phyloP scores from a whole-genome alignment of 768 basidiomycete genomes.

The Thelephora ganbajun region DNA sequence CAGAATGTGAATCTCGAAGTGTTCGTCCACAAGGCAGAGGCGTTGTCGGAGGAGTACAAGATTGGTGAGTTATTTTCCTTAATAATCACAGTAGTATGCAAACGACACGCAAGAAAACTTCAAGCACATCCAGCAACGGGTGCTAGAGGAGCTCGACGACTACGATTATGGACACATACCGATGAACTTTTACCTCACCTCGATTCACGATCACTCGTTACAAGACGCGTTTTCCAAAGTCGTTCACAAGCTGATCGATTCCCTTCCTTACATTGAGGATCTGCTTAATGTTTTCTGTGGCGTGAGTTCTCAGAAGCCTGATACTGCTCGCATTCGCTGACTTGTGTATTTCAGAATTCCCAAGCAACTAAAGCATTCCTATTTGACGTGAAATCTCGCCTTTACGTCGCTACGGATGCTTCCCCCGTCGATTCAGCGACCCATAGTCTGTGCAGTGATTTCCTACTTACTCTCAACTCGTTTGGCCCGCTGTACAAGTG shows the following conservation, averaged over 20 bases:
- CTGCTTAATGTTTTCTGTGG: conserved; percentile 77
- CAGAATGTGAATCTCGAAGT: conserved; percentile 74
- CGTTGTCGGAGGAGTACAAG: conserved; percentile 81
- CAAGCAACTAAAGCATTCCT: conserved; percentile 90
- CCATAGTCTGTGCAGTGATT: conserved; percentile 84
- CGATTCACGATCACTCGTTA: conserved; percentile 83
- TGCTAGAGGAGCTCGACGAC: conserved; percentile 71
- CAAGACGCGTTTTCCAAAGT: conserved; percentile 89
- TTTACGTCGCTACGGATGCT: conserved; percentile 90
- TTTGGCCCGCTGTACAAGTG: conserved; percentile 83
- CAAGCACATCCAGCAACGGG: conserved; percentile 78
- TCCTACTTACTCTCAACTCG: conserved; percentile 73
- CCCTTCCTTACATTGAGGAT: conserved; percentile 76
- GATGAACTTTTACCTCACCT: conserved; percentile 83
- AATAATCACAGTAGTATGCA: neutral
- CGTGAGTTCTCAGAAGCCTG: conserved; percentile 22
- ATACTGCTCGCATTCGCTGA: neutral
- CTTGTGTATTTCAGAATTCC: conserved; percentile 45
- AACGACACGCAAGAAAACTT: conserved; percentile 54
- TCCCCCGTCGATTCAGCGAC: conserved; percentile 84
- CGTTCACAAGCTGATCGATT: conserved; percentile 74
- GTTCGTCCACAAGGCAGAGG: conserved; percentile 93
- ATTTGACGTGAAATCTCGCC: conserved; percentile 71
- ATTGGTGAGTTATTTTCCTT: conserved; percentile 41
- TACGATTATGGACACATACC: conserved; percentile 67